A percentile compares a stretch with the other conserved stretches of the same genome.
Conservation (phyloP, 1,139 yeast species). For the Arxiozyma heterogenica region DNA sequence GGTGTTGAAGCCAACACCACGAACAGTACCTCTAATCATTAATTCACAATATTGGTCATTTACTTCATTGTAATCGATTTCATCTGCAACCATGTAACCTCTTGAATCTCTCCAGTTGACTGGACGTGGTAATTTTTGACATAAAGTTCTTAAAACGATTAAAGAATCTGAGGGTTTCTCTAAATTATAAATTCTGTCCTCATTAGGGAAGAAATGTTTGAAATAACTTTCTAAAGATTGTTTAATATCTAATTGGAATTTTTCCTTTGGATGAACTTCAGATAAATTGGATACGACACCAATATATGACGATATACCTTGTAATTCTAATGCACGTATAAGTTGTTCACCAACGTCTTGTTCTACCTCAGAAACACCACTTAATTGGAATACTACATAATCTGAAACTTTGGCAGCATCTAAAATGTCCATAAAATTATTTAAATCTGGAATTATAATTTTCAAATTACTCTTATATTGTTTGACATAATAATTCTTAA, state of each 20-base stretch:
- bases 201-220: slow-evolving; percentile 82
- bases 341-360: slow-evolving; percentile 75
- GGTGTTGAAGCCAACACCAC: slow-evolving; percentile 77
- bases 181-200: slow-evolving; percentile 65
- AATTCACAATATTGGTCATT: slow-evolving; percentile 32
- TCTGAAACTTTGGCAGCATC: slow-evolving; percentile 89
- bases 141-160: slow-evolving; percentile 62
- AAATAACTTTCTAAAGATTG: slow-evolving; percentile 77
- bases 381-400: slow-evolving; percentile 75
- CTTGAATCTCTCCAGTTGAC: slow-evolving; percentile 87
- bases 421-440: slow-evolving; percentile 56
- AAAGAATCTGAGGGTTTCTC: slow-evolving; percentile 60
- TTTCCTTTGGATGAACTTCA: slow-evolving; percentile 56
- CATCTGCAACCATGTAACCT: slow-evolving; percentile 77
- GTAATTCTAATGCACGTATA: slow-evolving; percentile 77
- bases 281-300: slow-evolving; percentile 76
- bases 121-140: slow-evolving; percentile 81
- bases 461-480: slow-evolving; percentile 72
- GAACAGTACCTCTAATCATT: slow-evolving; percentile 68
- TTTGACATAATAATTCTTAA: slow-evolving; percentile 38
- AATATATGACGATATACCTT: slow-evolving; percentile 78
- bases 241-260: slow-evolving; percentile 68
- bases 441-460: slow-evolving; percentile 64
- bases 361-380: slow-evolving; percentile 79
- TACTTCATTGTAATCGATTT: slow-evolving; percentile 40